phyloP scores from a whole-genome alignment of 257 asterid species.

The Scutellaria galericulata region DNA sequence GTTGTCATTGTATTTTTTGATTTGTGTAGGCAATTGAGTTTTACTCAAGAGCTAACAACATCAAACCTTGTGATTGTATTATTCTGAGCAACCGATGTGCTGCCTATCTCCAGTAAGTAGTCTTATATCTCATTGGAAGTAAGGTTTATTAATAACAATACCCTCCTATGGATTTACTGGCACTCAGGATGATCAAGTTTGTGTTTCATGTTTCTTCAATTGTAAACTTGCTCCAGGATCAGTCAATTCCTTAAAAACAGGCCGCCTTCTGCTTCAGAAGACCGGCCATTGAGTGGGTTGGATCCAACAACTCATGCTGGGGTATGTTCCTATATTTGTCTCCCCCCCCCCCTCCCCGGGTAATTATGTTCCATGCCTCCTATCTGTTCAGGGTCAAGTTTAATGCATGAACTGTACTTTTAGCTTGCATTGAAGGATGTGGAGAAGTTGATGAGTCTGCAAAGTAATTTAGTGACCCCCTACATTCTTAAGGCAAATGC shows the following conservation, averaged over 20 bases:
- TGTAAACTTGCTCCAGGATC: slow-evolving; percentile 51
- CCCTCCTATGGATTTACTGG: slow-evolving; percentile 22
- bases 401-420: slow-evolving; percentile 25
- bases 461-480: slow-evolving; percentile 48
- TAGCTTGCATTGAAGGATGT: slow-evolving; percentile 97
- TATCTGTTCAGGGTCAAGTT: slow-evolving; percentile 10
- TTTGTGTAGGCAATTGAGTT: slow-evolving; percentile 72
- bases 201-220: slow-evolving; percentile 11
- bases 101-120: slow-evolving; percentile 76
- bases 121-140: slow-evolving; percentile 7
- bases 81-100: slow-evolving; percentile 85
- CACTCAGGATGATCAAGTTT: slow-evolving; percentile 19
- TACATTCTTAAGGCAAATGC: slow-evolving; percentile 89
- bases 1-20: slow-evolving; percentile 24
- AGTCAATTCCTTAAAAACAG: slow-evolving; percentile 76
- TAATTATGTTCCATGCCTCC: slow-evolving; percentile 6
- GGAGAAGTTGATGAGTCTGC: slow-evolving; percentile 73
- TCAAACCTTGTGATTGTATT: slow-evolving; percentile 69
- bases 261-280: slow-evolving; percentile 81
- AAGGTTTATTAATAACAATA: background rate
- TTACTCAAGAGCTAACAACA: slow-evolving; percentile 78
- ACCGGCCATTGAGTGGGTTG: slow-evolving; percentile 80
- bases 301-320: slow-evolving; percentile 96
- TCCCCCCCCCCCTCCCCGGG: background rate
- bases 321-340: slow-evolving; percentile 47